These are phyloP conservation scores for Capsicum baccatum DNA, from an alignment of 257 asterid species.

Conservation along the genomic window DNA sequence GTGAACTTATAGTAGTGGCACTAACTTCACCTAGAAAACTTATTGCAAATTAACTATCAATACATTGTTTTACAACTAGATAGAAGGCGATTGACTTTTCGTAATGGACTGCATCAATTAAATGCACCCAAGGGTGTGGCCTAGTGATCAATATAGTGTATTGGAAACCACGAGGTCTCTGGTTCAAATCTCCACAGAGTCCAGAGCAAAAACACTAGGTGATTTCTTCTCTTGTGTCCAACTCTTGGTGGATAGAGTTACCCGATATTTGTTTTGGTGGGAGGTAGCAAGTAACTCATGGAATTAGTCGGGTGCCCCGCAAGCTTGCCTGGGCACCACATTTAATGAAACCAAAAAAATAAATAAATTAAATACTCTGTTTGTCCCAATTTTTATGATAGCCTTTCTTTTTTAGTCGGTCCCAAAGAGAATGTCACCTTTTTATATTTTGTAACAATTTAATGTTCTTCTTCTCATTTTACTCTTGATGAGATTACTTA, in stretches of 20 bases:
- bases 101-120: neutral
- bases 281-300: neutral
- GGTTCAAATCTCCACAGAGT: neutral
- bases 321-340: neutral
- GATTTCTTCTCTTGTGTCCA: neutral
- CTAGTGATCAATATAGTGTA: neutral
- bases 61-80: constrained; percentile 17
- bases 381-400: neutral
- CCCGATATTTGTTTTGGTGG: neutral
- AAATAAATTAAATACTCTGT: neutral
- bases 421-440: neutral
- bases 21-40: neutral
- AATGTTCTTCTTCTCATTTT: neutral
- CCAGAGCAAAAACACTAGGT: neutral
- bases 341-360: neutral
- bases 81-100: neutral
- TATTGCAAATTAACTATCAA: constrained; percentile 3
- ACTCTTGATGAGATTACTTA: neutral
- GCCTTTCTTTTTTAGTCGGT: neutral
- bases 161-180: neutral
- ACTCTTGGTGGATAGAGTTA: neutral
- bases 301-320: neutral
- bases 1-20: constrained; percentile 10
- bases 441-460: neutral
- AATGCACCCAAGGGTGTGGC: neutral